phyloP scores from a whole-genome alignment of 2,329 filamentous ascomycete species.

The Pseudogymnoascus sp. region DNA sequence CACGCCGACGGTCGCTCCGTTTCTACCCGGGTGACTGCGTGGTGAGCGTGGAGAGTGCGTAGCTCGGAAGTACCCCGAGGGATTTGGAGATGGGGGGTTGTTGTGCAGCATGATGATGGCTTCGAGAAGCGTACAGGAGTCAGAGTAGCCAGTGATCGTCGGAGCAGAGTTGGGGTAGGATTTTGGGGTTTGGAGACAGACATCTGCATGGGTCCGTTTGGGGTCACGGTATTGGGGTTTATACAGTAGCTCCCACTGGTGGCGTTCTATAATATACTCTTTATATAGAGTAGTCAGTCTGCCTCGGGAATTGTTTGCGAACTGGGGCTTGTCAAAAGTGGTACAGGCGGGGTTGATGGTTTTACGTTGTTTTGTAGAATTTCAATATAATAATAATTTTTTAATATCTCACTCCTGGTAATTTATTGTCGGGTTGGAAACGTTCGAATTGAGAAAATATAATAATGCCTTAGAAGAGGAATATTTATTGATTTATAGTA shows the following conservation, averaged over 20 bases:
- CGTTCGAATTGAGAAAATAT: not conserved
- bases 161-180: not conserved
- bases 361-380: not conserved
- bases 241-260: not conserved
- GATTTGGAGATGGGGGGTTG: not conserved
- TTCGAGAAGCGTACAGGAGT: not conserved
- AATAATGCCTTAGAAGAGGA: not conserved
- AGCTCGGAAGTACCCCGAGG: not conserved
- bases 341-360: not conserved
- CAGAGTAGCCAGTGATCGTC: not conserved
- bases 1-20: not conserved
- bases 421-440: not conserved
- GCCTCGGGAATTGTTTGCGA: not conserved
- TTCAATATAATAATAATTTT: not conserved
- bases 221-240: not conserved
- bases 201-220: not conserved
- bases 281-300: not conserved
- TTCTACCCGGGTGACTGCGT: not conserved
- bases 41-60: not conserved
- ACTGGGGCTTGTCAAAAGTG: not conserved
- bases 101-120: not conserved
- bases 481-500: not conserved
- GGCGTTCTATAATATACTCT: not conserved
- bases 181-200: not conserved
- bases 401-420: not conserved